Percentiles rank a stretch among this genome's conserved stretches.
phyloP scores from a whole-genome alignment of 1,139 yeast species.

The Lodderomyces oxycetoniae region DNA sequence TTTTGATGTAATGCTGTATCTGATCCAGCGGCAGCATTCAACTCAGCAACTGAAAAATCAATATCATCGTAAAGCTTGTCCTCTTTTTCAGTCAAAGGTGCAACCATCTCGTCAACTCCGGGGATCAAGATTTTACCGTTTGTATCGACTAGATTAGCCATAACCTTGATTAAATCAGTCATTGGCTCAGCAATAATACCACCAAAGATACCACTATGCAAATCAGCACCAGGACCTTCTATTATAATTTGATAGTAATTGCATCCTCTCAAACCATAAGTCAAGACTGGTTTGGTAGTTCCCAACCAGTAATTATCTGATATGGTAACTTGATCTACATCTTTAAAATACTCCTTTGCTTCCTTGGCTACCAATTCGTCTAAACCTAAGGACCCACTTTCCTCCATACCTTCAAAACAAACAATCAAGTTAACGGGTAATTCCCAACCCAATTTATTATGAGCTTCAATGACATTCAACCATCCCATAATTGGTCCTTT shows the following conservation, averaged over 20 bases:
- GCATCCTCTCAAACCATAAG: conserved; percentile 96
- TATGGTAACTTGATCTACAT: conserved; percentile 91
- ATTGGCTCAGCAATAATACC: conserved; percentile 97
- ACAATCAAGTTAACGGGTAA: conserved; percentile 89
- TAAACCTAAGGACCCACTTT: conserved; percentile 89
- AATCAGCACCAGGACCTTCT: conserved; percentile 93
- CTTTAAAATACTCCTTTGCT: conserved; percentile 73
- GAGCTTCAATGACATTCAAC: conserved; percentile 92
- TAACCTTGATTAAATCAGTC: conserved; percentile 80
- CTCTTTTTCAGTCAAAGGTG: conserved; percentile 82
- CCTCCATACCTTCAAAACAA: conserved; percentile 99
- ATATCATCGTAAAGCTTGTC: conserved; percentile 74
- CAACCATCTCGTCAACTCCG: conserved; percentile 90
- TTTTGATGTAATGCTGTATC: conserved; percentile 71
- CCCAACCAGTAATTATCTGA: conserved; percentile 99
- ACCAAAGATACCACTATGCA: conserved; percentile 97
- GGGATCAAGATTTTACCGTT: conserved; percentile 81
- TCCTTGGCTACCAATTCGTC: conserved; percentile 78
- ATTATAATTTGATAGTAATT: conserved; percentile 82
- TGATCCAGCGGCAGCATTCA: conserved; percentile 86
- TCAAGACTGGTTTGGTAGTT: conserved; percentile 90
- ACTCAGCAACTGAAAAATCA: conserved; percentile 78
- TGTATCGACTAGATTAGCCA: conserved; percentile 72
- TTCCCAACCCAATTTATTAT: conserved; percentile 75
- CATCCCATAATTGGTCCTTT: conserved; percentile 98